Base-by-base conservation (phyloP, 2,329 filamentous ascomycete species). In the Aspergillus cejpii region DNA sequence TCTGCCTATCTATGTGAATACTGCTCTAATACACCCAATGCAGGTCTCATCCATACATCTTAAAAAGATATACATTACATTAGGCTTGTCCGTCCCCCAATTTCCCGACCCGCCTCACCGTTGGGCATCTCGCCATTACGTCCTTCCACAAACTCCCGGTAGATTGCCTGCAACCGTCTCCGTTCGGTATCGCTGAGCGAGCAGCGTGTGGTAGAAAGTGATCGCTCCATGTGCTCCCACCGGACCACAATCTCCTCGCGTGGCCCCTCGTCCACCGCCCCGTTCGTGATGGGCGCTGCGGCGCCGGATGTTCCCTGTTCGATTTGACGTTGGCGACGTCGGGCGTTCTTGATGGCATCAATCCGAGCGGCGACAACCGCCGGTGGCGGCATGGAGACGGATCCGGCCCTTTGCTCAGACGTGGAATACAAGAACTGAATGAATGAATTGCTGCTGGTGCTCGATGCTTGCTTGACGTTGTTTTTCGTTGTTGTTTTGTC, bases 71-170 rank as follows among this genome's bases (percentile, higher is more conserved):
- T 41, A 29, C 20, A 39, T 37, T 56, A 96, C 92, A 97, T 97
- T 68, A 98, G 74, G 69, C 89, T 97, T 57, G 85, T 91, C 62
- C 92, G 76, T 11, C 90, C 92, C 6, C 92, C 92, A 69, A 98
- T 81, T 68, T 97, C 92, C 66, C 83, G 94, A 45, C 85, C 86
- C 0, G 86, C 89, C 68, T 97, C 87, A 1, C 92, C 92, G 66
- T 85, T 91, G 48, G 83, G 87, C 87, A 98, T 89, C 72, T 97
- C 90, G 6, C 92, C 92, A 65, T 90, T 95, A 55, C 92, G 77
- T 0, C 89, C 90, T 3, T 87, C 86, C 0, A 96, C 83, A 73
- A 98, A 98, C 69, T 98, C 92, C 12, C 77, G 75, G 63, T 98
- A 98, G 49, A 98, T 96, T 31, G 79, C 79, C 58, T 80, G 76